Evolutionary conservation across 495 filamentous ascomycete species (phyloP).

Genomic region (Xylaria venustula): DNA sequence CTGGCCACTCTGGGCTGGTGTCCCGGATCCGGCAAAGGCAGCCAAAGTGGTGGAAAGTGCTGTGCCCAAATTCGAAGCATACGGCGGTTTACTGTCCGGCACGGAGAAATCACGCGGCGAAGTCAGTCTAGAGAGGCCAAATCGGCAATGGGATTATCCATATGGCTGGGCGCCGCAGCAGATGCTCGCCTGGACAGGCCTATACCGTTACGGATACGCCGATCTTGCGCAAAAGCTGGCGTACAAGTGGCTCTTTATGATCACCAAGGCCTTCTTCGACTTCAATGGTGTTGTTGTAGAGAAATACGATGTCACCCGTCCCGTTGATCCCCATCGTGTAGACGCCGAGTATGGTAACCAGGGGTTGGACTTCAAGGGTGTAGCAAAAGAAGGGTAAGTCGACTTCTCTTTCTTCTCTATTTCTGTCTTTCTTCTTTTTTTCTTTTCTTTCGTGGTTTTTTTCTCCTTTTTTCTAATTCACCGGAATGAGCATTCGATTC

Average conservation of each 20-base stretch:
- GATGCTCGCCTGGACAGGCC: conserved; percentile 92
- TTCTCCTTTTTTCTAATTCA: too few relatives aligned
- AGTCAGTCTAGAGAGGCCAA: conserved; percentile 78
- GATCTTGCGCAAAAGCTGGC: conserved; percentile 83
- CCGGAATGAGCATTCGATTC: conserved; percentile 34
- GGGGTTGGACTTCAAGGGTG: conserved; percentile 88
- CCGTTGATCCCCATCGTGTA: conserved; percentile 84
- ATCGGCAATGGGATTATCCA: conserved; percentile 97
- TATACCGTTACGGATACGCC: conserved; percentile 85
- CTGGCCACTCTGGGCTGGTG: conserved; percentile 95
- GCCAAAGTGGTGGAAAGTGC: conserved; percentile 69
- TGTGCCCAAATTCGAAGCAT: conserved; percentile 80
- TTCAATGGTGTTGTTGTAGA: conserved; percentile 97
- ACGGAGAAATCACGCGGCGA: conserved; percentile 82
- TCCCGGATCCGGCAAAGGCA: conserved; percentile 77
- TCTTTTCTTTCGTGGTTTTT: too few relatives aligned
- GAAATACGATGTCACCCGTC: conserved; percentile 94
- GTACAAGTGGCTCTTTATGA: conserved; percentile 97
- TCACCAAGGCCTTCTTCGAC: conserved; percentile 93
- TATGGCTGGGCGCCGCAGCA: conserved; percentile 99
- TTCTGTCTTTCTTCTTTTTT: too few relatives aligned
- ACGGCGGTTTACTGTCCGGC: conserved; percentile 85
- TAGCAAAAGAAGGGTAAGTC: conserved; percentile 90
- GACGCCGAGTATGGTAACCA: conserved; percentile 98
- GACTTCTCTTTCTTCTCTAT: conserved; percentile 17